phyloP scores from a whole-genome alignment of 1,284 basidiomycete species.

The Wolfiporia cocos region DNA sequence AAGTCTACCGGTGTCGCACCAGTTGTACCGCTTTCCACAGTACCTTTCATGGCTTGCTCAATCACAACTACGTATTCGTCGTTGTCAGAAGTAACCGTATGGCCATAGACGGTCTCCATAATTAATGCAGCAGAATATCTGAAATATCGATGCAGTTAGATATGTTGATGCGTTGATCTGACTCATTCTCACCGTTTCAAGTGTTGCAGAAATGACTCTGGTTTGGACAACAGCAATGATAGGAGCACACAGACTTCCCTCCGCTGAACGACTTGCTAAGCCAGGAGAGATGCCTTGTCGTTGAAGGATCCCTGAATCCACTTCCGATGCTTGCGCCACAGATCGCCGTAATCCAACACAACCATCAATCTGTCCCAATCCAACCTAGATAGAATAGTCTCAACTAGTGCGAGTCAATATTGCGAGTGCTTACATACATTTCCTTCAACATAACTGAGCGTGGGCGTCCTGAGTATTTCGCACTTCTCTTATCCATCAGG shows the following conservation, averaged over 20 bases:
- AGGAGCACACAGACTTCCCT: slow-evolving; percentile 16
- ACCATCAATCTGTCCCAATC: too few species aligned
- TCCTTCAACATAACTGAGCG: neutral
- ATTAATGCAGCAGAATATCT: neutral
- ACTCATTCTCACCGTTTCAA: slow-evolving; percentile 11
- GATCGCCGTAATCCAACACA: slow-evolving; percentile 15
- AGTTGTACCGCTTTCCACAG: neutral
- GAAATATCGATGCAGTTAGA: neutral
- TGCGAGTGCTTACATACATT: neutral
- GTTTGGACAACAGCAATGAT: slow-evolving; percentile 9
- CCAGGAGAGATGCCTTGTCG: slow-evolving; percentile 7
- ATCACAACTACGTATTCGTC: slow-evolving; percentile 1
- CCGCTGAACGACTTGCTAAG: slow-evolving; percentile 11
- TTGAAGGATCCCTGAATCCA: slow-evolving; percentile 19
- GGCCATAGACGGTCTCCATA: neutral
- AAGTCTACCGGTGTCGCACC: slow-evolving; percentile 1
- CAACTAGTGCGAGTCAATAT: slow-evolving; percentile 2
- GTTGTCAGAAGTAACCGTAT: neutral
- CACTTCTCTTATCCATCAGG: slow-evolving; percentile 14
- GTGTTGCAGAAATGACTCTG: slow-evolving; percentile 11
- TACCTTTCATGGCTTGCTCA: neutral
- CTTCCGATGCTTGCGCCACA: slow-evolving; percentile 17
- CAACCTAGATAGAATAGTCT: too few species aligned
- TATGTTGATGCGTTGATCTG: neutral
- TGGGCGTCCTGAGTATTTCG: slow-evolving; percentile 13